Conservation (phyloP, 352 stramenopile species). For the Globisporangium sylvaticum region DNA sequence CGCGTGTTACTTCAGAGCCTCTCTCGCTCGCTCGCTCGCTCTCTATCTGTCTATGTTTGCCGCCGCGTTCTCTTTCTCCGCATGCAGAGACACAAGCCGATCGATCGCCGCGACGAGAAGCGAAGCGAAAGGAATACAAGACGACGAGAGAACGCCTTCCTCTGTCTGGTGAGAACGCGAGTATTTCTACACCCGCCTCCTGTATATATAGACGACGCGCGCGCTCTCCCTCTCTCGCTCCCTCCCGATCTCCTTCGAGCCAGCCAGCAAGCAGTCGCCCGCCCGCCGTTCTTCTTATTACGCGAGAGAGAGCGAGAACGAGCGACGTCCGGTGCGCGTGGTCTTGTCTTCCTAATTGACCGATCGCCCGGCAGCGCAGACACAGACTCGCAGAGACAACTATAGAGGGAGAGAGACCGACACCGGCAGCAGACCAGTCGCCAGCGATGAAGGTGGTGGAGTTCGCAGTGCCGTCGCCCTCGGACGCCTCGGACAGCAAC, state of each 20-base stretch:
- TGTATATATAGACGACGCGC: neutral
- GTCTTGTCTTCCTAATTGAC: neutral
- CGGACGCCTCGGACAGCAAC: slow-evolving; percentile 36
- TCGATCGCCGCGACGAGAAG: neutral
- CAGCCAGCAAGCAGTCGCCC: neutral
- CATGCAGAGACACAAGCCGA: neutral
- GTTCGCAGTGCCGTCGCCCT: slow-evolving; percentile 69
- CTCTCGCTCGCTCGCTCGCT: neutral
- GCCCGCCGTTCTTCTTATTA: neutral
- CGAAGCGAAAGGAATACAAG: neutral
- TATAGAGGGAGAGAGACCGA: neutral
- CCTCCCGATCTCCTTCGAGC: neutral
- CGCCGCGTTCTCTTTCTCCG: neutral
- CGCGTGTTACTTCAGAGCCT: neutral
- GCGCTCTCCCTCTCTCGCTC: neutral
- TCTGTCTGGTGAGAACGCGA: neutral
- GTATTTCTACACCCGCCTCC: neutral
- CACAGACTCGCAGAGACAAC: neutral
- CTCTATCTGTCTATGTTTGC: neutral
- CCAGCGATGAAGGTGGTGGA: slow-evolving; percentile 51
- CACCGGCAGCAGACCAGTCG: neutral
- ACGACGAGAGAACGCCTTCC: neutral
- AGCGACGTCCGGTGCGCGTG: neutral
- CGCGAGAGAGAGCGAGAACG: neutral
- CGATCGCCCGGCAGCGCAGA: neutral